Conservation (phyloP, 345 rosid species). For the Gossypium anomalum region DNA sequence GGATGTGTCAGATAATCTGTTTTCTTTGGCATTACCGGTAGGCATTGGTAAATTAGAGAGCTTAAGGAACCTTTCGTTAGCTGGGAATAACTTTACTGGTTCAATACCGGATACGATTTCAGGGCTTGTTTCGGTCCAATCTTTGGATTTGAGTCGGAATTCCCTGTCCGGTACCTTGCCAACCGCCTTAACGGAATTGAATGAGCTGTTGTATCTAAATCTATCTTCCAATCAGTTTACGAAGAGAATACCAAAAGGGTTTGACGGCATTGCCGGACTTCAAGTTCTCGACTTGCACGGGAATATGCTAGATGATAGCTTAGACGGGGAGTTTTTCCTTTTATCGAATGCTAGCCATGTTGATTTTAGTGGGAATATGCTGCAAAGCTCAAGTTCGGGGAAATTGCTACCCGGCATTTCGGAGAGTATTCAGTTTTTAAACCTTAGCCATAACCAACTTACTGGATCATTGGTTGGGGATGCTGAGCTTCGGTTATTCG, state of each 20-base stretch:
- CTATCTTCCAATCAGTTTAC: conserved; percentile 66
- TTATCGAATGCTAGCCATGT: conserved; percentile 70
- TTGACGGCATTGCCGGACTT: conserved; percentile 57
- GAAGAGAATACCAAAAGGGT: conserved; percentile 66
- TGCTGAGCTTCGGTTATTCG: conserved; percentile 58
- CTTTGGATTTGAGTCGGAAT: conserved; percentile 82
- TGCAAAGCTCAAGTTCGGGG: conserved; percentile 53
- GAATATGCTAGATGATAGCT: conserved; percentile 68
- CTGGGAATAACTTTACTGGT: conserved; percentile 93
- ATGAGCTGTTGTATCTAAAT: conserved; percentile 56
- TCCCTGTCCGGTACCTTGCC: conserved; percentile 77
- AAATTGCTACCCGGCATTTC: conserved; percentile 78
- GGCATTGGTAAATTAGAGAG: conserved; percentile 63
- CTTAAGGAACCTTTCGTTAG: conserved; percentile 68
- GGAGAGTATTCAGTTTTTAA: conserved; percentile 63
- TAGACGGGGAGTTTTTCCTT: conserved; percentile 78
- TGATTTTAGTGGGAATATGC: conserved; percentile 74
- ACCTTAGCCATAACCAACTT: conserved; percentile 84
- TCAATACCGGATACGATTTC: conserved; percentile 63
- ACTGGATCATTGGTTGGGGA: conserved; percentile 73
- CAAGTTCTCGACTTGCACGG: conserved; percentile 82
- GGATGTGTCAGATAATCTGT: conserved; percentile 74
- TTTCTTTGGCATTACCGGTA: conserved; percentile 51
- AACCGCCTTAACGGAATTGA: conserved; percentile 51
- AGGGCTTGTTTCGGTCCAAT: conserved; percentile 62